Evolutionary conservation across 352 stramenopile species (phyloP).

Genomic region (Phytophthora chlamydospora): DNA sequence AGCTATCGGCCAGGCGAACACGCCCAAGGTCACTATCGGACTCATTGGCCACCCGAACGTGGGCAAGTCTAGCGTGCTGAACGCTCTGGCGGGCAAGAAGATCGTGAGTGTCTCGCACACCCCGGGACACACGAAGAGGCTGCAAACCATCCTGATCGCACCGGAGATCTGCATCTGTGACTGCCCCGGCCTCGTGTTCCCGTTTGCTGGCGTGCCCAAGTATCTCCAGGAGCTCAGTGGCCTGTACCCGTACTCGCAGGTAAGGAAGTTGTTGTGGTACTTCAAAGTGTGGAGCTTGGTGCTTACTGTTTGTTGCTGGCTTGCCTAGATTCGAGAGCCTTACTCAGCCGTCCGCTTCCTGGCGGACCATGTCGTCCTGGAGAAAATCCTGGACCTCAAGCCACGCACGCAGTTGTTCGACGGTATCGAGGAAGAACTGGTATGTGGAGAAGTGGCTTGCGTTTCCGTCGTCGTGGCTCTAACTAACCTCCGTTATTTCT

Average conservation of each 20-base stretch:
- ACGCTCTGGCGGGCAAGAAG: conserved; percentile 87
- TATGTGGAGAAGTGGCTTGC: conserved; percentile 22
- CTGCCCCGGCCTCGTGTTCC: conserved; percentile 87
- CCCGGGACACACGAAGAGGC: conserved; percentile 83
- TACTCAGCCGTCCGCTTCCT: conserved; percentile 90
- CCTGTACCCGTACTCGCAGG: conserved; percentile 85
- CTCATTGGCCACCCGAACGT: conserved; percentile 91
- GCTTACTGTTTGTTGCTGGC: conserved; percentile 2
- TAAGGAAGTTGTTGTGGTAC: conserved; percentile 12
- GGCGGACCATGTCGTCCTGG: conserved; percentile 73
- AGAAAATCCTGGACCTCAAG: conserved; percentile 76
- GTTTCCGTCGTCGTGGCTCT: background rate
- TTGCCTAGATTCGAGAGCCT: conserved; percentile 80
- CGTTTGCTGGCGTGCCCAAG: conserved; percentile 81
- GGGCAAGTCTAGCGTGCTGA: conserved; percentile 90
- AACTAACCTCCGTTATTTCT: conserved; percentile 1
- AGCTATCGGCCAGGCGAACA: conserved; percentile 46
- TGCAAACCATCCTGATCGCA: conserved; percentile 88
- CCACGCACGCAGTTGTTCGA: conserved; percentile 77
- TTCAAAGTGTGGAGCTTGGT: background rate
- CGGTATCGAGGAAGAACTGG: conserved; percentile 75
- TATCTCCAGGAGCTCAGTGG: conserved; percentile 86
- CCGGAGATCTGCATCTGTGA: conserved; percentile 87
- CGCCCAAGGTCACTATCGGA: conserved; percentile 76
- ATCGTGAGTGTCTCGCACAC: conserved; percentile 89